Base-by-base conservation (phyloP, 2,329 filamentous ascomycete genomes). In the Clarireedia homoeocarpa region DNA sequence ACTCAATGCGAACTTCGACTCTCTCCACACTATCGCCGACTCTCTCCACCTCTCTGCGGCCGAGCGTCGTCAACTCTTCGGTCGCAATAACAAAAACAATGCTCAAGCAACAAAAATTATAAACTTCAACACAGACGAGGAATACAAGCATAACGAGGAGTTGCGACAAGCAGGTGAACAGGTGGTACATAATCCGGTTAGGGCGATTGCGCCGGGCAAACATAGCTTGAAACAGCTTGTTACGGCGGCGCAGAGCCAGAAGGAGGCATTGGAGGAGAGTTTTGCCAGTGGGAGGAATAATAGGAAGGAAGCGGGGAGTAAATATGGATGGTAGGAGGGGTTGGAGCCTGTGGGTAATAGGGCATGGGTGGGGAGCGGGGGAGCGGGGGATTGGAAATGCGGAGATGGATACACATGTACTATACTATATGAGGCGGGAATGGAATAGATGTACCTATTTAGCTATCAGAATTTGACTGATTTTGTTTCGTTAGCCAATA, bases 161-260 rank as follows among this genome's bases (percentile, higher is more conserved):
- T 69, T 95, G 23, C 82, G 89, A 10, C 81, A 84, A 17, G 75
- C 82, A 50, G 86, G 88, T 67, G 83, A 91, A 69, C 75, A 83
- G 66, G 70, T 84, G 53, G 80, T 83, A 50, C 88, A 95, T 72
- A 91, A 92, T 66, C 88, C 91, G 6, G 85, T 96, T 55, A 86
- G 90, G 51, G 76, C 85, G 2, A 86, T 96, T 68, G 85, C 89
- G 24, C 88, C 91, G 3, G 89, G 90, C 58, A 96, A 96, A 74
- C 91, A 96, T 73, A 95, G 82, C 66, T 76, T 97, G 70, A 85
- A 86, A 67, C 91, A 96, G 74, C 77, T 97, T 64, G 88, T 97
- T 62, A 90, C 84, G 71, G 87, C 87, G 59, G 91, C 89, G 26
- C 83, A 83, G 63, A 88, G 79, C 60, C 91, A 97, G 72, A 84